Base-by-base conservation (phyloP, 306 rosid genomes). In the Bauhinia variegata region DNA sequence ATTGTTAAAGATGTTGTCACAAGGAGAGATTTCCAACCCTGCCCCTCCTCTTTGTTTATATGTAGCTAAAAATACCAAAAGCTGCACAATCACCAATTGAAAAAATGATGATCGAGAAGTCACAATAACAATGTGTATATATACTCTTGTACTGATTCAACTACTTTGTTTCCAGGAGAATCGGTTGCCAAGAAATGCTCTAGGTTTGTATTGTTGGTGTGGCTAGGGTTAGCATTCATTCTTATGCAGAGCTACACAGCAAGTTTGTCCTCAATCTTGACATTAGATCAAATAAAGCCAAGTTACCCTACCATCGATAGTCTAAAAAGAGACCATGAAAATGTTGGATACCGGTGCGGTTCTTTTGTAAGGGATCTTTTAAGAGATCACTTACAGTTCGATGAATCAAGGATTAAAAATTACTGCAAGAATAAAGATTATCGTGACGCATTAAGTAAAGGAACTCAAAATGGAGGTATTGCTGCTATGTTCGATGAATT, bases 401-500 rank as follows among this genome's bases (percentile, higher is more conserved):
- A 44, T n/a, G 6, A 12, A 44, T 44, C 50, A n/a, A 44, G 11
- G 6, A 4, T 44, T 12, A 62, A 37, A 38, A 11, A 62, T 3
- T 51, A 28, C 10, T 7, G 2, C 28, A 28, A 46, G 8, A 39
- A 13, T 16, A 30, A 63, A 18, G 55, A 62, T 3, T 72, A 62
- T 8, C 17, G 10, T 8, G 39, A 32, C 2, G 71, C 77, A 15
- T 32, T 72, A 16, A 39, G 54, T 11, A 41, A 14, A 13, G 77
- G 77, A 15, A 60, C 46, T n/a, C 56, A 47, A 17, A 47, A 55
- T 12, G 78, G 67, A 9, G 72, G 58, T 31, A 17, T 72, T 8
- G 39, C 77, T 39, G 70, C 77, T 7, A 53, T 75, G 3, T 4
- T 60, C 1, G 75, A 42, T 0, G 80, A 75, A 69, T 5, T 6